Evolutionary conservation across 2,329 filamentous ascomycete species (phyloP).

Genomic region (Scedosporium aurantiacum): DNA sequence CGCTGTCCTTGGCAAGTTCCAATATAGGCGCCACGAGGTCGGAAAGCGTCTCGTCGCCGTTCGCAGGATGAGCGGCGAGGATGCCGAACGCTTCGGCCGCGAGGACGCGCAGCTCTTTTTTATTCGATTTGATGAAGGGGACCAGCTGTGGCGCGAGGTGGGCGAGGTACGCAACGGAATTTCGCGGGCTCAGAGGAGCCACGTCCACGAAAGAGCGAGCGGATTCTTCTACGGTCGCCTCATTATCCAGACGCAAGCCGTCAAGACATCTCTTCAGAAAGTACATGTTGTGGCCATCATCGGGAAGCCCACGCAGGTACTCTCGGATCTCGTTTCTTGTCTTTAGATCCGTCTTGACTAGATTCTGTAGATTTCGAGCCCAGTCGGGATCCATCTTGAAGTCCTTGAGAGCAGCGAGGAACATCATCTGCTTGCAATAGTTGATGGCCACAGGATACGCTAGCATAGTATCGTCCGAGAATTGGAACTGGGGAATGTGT

Average conservation of each 20-base stretch:
- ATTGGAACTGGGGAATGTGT: slow-evolving; percentile 25
- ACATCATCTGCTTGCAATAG: slow-evolving; percentile 49
- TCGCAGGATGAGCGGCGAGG: slow-evolving; percentile 53
- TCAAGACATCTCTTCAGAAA: slow-evolving; percentile 46
- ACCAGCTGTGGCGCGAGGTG: slow-evolving; percentile 41
- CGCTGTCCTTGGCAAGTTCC: slow-evolving; percentile 30
- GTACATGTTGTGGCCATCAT: slow-evolving; percentile 23
- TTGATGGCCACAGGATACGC: slow-evolving; percentile 59
- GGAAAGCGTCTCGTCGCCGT: slow-evolving; percentile 21
- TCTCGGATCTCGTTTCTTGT: slow-evolving; percentile 47
- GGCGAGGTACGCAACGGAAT: slow-evolving; percentile 37
- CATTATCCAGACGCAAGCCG: slow-evolving; percentile 37
- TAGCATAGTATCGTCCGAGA: slow-evolving; percentile 31
- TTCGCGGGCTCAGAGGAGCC: slow-evolving; percentile 38
- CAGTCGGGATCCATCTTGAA: slow-evolving; percentile 65
- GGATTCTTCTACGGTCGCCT: slow-evolving; percentile 32
- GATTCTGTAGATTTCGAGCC: slow-evolving; percentile 67
- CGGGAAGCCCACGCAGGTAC: slow-evolving; percentile 31
- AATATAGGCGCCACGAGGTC: slow-evolving; percentile 21
- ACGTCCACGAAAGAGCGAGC: slow-evolving; percentile 43
- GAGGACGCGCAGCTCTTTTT: slow-evolving; percentile 52
- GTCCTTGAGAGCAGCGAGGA: slow-evolving; percentile 34
- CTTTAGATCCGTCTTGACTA: slow-evolving; percentile 58
- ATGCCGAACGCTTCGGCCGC: slow-evolving; percentile 67
- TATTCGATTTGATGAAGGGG: slow-evolving; percentile 57